Percentiles rank a stretch among this genome's conserved stretches.
These are phyloP conservation scores for Raddia guianensis DNA, from an alignment of 176 grass and related monocot species.

Conservation along the genomic window DNA sequence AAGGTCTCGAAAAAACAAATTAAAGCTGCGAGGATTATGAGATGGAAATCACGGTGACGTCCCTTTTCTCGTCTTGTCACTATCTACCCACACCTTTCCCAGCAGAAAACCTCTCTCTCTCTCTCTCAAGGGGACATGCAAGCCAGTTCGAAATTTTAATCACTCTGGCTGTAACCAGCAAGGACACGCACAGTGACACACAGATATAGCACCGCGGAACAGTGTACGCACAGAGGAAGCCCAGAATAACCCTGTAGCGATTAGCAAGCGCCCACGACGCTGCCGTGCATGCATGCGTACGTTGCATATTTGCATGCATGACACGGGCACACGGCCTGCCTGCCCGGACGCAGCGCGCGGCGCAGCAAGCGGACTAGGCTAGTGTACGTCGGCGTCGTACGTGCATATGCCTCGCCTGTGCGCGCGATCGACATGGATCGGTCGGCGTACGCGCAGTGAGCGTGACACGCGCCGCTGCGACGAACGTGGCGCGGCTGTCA, in stretches of 20 bases:
- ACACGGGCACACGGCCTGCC: neutral
- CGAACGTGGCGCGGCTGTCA: neutral
- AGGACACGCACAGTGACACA: neutral
- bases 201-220: neutral
- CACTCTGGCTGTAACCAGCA: neutral
- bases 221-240: neutral
- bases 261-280: neutral
- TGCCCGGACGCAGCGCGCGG: too few species aligned
- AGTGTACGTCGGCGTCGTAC: too few species aligned
- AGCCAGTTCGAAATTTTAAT: constrained; percentile 25
- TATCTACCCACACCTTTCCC: constrained; percentile 38
- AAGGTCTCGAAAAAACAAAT: neutral
- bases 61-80: constrained; percentile 49
- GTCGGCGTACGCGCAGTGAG: neutral
- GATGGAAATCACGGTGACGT: constrained; percentile 35
- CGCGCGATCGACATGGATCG: neutral
- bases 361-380: neutral
- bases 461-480: neutral
- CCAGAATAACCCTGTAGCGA: neutral
- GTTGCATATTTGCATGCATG: neutral
- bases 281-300: neutral
- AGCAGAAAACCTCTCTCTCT: neutral
- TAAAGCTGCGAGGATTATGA: constrained; percentile 52
- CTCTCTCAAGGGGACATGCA: neutral
- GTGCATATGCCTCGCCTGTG: neutral